Conservation (phyloP, 2,329 filamentous ascomycete species). For the Fusarium continuum region DNA sequence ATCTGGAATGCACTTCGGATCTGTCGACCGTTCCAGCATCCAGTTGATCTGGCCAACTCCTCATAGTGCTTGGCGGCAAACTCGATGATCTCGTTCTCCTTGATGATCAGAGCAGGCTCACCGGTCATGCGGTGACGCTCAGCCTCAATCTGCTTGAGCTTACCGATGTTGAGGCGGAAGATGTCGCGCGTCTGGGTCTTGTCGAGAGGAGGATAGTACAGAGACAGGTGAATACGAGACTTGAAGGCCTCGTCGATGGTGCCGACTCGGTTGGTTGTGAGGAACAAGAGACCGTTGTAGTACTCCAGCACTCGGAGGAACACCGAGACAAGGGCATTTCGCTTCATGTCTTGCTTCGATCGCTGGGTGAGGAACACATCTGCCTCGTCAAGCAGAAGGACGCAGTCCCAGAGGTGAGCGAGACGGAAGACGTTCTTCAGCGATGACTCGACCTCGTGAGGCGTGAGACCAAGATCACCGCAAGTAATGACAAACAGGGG, state of each 20-base stretch:
- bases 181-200: conserved; percentile 53
- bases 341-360: conserved; percentile 45
- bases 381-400: conserved; percentile 51
- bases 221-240: conserved; percentile 56
- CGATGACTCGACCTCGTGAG: conserved; percentile 52
- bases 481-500: conserved; percentile 61
- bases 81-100: conserved; percentile 48
- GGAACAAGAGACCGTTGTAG: conserved; percentile 57
- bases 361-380: conserved; percentile 49
- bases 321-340: conserved; percentile 53
- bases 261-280: conserved; percentile 62
- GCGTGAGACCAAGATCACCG: conserved; percentile 56
- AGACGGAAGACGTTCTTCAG: conserved; percentile 56
- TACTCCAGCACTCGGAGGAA: conserved; percentile 59
- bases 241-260: conserved; percentile 60
- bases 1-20: conserved; percentile 52
- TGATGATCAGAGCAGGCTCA: conserved; percentile 48
- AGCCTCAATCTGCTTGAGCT: conserved; percentile 49
- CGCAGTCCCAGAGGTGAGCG: conserved; percentile 52
- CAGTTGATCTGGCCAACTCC: conserved; percentile 41
- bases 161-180: conserved; percentile 53
- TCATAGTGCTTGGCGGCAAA: conserved; percentile 50
- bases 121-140: conserved; percentile 50
- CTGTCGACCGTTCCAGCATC: conserved; percentile 51
- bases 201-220: conserved; percentile 55